A percentile compares a stretch with the other conserved stretches of the same genome.
These are phyloP conservation scores for Tuber umbilicatum DNA, from an alignment of 495 filamentous ascomycete species.

Conservation along the genomic window DNA sequence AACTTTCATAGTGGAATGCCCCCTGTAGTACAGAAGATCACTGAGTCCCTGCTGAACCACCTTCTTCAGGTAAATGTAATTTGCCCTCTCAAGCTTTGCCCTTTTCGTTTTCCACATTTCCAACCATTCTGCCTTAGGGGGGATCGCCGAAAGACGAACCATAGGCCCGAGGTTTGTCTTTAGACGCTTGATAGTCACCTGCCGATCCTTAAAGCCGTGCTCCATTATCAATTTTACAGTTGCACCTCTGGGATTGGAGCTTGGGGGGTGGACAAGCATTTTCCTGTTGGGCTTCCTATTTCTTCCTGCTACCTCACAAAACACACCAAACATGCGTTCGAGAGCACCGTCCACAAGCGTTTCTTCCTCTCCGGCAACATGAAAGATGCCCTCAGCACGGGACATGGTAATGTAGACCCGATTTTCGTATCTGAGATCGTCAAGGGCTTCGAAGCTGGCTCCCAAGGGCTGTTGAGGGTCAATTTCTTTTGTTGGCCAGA, in stretches of 20 bases:
- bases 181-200: slow-evolving; percentile 32
- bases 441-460: slow-evolving; percentile 28
- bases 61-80: slow-evolving; percentile 25
- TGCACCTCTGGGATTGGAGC: slow-evolving; percentile 8
- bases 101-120: slow-evolving; percentile 21
- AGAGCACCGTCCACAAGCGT: slow-evolving; percentile 24
- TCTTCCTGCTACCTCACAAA: slow-evolving; percentile 35
- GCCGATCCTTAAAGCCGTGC: slow-evolving; percentile 28
- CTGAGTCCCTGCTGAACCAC: slow-evolving; percentile 26
- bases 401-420: slow-evolving; percentile 30
- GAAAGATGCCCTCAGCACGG: slow-evolving; percentile 19
- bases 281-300: slow-evolving; percentile 27
- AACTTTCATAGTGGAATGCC: slow-evolving; percentile 33
- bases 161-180: slow-evolving; percentile 14
- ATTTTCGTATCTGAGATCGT: slow-evolving; percentile 36
- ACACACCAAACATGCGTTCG: slow-evolving; percentile 33
- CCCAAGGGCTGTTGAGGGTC: slow-evolving; percentile 33
- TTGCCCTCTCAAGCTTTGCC: slow-evolving; percentile 21
- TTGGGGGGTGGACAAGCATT: slow-evolving; percentile 31
- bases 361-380: slow-evolving; percentile 30
- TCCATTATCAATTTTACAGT: slow-evolving; percentile 10
- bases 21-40: slow-evolving; percentile 35
- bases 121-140: slow-evolving; percentile 25
- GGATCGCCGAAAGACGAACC: slow-evolving; percentile 15
- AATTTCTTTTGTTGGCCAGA: slow-evolving; percentile 31